phyloP scores from a whole-genome alignment of 169 alveolate species.

The Eimeria necatrix region DNA sequence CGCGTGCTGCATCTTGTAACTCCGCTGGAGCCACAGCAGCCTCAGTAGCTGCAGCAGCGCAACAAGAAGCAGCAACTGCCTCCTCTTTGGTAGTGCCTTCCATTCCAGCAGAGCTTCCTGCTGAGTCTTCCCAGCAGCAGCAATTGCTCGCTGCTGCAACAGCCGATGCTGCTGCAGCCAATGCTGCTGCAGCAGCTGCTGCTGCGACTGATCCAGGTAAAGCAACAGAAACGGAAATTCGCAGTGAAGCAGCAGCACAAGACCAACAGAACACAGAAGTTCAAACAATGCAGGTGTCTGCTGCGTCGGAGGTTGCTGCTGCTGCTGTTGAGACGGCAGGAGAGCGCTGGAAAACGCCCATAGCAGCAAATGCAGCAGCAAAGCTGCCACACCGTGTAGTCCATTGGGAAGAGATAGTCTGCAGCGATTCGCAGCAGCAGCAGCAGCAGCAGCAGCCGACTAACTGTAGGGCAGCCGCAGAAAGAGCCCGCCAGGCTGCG shows the following conservation, averaged over 20 bases:
- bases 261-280: neutral
- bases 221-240: neutral
- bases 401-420: conserved; percentile 35
- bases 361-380: neutral
- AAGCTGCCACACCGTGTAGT: neutral
- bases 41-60: neutral
- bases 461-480: neutral
- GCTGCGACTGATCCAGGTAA: neutral
- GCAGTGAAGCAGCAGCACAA: neutral
- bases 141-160: neutral
- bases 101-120: conserved; percentile 23
- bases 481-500: conserved; percentile 41
- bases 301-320: conserved; percentile 43
- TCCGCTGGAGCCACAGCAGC: neutral
- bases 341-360: neutral
- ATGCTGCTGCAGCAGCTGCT: neutral
- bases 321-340: conserved; percentile 59
- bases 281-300: neutral
- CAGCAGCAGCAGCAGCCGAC: conserved; percentile 43
- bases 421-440: conserved; percentile 24
- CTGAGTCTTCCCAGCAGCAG: conserved; percentile 12
- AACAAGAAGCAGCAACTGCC: neutral
- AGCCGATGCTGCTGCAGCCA: neutral
- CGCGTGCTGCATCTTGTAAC: neutral
- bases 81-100: neutral